Conservation (phyloP, 2,329 filamentous ascomycete genomes). For the Fusarium tanahbumbuense region DNA sequence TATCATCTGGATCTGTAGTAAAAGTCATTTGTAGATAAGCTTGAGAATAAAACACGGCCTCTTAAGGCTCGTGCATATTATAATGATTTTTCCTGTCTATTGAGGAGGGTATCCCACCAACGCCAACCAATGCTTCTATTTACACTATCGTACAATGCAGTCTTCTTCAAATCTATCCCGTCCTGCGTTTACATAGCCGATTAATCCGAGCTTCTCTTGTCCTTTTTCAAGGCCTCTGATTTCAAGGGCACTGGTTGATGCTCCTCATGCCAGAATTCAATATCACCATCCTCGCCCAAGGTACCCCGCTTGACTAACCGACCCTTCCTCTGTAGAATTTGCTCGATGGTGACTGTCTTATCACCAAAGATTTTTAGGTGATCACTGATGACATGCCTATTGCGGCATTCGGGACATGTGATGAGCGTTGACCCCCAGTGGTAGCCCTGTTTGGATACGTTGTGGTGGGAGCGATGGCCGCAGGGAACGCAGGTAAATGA, state of each 20-base stretch:
- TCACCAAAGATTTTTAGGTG: conserved; percentile 84
- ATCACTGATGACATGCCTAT: conserved; percentile 91
- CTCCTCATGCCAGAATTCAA: conserved; percentile 88
- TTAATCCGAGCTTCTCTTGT: conserved; percentile 9
- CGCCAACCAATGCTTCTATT: conserved; percentile 36
- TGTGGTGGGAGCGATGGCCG: conserved; percentile 81
- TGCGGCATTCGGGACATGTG: conserved; percentile 86
- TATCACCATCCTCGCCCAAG: conserved; percentile 80
- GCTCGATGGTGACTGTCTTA: conserved; percentile 76
- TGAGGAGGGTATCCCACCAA: conserved; percentile 40
- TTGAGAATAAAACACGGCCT: conserved; percentile 10
- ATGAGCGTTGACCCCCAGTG: conserved; percentile 91
- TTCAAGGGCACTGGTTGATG: not conserved
- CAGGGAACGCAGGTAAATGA: conserved; percentile 95
- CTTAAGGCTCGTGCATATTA: not conserved
- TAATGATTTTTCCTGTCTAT: conserved; percentile 18
- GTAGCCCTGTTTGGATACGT: conserved; percentile 93
- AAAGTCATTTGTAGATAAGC: conserved; percentile 26
- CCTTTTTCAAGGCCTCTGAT: conserved; percentile 28
- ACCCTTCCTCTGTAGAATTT: conserved; percentile 81
- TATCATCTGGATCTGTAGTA: conserved; percentile 19
- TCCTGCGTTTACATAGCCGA: not conserved
- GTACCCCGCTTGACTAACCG: conserved; percentile 77
- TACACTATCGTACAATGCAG: conserved; percentile 35
- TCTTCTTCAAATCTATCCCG: not conserved